Base-by-base conservation (phyloP, 768 basidiomycete genomes). In the Tephrocybe sp. region DNA sequence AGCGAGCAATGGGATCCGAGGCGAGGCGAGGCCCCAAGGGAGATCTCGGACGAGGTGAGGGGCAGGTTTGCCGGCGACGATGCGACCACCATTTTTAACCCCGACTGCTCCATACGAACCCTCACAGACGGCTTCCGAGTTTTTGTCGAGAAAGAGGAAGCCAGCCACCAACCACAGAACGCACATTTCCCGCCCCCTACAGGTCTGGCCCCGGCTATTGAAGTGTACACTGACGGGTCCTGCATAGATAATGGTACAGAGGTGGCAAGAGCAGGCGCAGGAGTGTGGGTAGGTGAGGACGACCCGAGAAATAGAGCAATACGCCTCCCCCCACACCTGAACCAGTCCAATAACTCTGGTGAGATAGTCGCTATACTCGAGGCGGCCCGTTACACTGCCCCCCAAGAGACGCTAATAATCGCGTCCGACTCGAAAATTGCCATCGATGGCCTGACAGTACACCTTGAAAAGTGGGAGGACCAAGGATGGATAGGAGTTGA, bases 141-240 rank as follows among this genome's bases (percentile, higher is more conserved):
- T 30, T 30, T 30, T 12, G 12, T 12, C n/a, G n/a, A n/a, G 12
- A 30, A 30, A 5, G n/a, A n/a, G 12, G 25, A 44, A 15, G 18
- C 3, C 18, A 44, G 15, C 4, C 12, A 30, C 6, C 6, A 30
- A 30, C 6, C 29, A 30, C 29, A 6, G 29, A 30, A 7, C 7
- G 12, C 29, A 30, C 12, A 6, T 6, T 7, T 6, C 12, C 6
- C 29, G 6, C 6, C 29, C 7, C 6, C 6, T 7, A 12, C 6
- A 30, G 29, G 12, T 6, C 6, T 7, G 12, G 29, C 24, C 27
- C 43, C 5, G 3, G 3, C n/a, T 19, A n/a, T 18, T 4, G 36
- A 27, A 24, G 53, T 56, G 3, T 68, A 64, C 22, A 69, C 64
- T 0, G 65, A 67, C 21, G 61, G 67, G 0, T 60, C 61, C 0